Base-by-base conservation (phyloP, 73 alveolate genomes). In the Paramecium bursaria region DNA sequence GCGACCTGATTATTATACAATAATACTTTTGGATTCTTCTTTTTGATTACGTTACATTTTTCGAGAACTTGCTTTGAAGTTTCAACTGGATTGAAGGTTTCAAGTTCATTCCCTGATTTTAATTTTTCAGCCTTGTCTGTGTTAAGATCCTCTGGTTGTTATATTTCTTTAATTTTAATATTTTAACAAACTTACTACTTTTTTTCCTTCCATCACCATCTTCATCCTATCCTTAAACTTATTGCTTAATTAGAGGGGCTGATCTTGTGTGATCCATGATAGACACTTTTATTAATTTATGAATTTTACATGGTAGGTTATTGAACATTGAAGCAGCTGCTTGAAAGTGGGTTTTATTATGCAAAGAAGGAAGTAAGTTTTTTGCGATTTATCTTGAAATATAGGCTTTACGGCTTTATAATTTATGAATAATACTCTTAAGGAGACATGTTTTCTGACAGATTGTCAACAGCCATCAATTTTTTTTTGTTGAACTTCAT, bases 71-170 rank as follows among this genome's bases (percentile, higher is more conserved):
- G 25, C 39, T 79, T 79, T 15, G 89, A 79, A 0, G 89, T 79
- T 47, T 79, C 89, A 7, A 79, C 85, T 2, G 89, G 89, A 53
- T 79, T 79, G 26, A 79, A 79, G 42, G 89, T 73, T 35, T 79
- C 89, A 46, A 79, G 23, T 44, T 79, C 75, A 55, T 79, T 73
- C 10, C 33, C 75, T 75, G 48, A 21, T 50, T 75, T 50, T 2
- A 42, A 27, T 22, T 54, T 54, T 26, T 54, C n/a, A 54, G n/a
- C n/a, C n/a, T 54, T 54, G 30, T 6, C 5, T 54, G 5, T 7
- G 11, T 54, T 27, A 4, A 21, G 17, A 5, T 54, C 75, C 29
- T 54, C 76, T 10, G 76, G 27, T 31, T 57, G 27, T 10, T 54
- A 54, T 9, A 4, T 27, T 1, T 26, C 75, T 23, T 48, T 54